Conservation (phyloP, 225 moss, liverwort and hornwort species). For the Pseudoscleropodium purum region DNA sequence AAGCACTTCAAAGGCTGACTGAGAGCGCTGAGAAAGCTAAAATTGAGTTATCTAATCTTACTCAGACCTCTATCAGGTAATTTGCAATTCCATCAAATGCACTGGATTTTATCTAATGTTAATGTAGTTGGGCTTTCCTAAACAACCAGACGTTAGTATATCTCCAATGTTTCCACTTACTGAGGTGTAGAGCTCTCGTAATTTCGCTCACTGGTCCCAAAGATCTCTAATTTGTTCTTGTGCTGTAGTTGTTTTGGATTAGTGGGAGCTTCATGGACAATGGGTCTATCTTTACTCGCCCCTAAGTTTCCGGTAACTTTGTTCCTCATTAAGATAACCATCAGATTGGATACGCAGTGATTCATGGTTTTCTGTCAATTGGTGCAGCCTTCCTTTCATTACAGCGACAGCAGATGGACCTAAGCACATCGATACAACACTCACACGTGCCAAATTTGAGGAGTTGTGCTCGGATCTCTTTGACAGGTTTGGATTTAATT, state of each 20-base stretch:
- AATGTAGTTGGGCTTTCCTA: not conserved
- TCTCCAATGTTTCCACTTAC: not conserved
- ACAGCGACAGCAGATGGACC: slow-evolving; percentile 92
- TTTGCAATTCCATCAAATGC: not conserved
- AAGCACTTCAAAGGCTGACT: slow-evolving; percentile 82
- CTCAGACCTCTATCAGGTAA: slow-evolving; percentile 81
- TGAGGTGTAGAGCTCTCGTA: not conserved
- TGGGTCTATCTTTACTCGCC: not conserved
- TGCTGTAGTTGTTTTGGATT: not conserved
- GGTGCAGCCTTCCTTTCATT: slow-evolving; percentile 78
- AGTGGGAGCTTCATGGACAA: not conserved
- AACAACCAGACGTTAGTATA: not conserved
- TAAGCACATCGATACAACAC: slow-evolving; percentile 71
- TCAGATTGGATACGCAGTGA: not conserved
- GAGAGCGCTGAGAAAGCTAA: slow-evolving; percentile 90
- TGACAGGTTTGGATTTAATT: slow-evolving; percentile 44
- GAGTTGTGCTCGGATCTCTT: slow-evolving; percentile 90
- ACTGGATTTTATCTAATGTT: not conserved
- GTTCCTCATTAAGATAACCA: not conserved
- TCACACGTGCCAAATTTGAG: slow-evolving; percentile 84
- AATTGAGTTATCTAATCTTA: slow-evolving; percentile 71
- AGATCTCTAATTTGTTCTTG: not conserved
- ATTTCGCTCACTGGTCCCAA: not conserved
- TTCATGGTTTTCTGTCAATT: not conserved
- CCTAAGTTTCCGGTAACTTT: not conserved